Evolutionary conservation across 2,329 filamentous ascomycete genomes (phyloP).

Genomic region (Magnaporthiopsis poae): DNA sequence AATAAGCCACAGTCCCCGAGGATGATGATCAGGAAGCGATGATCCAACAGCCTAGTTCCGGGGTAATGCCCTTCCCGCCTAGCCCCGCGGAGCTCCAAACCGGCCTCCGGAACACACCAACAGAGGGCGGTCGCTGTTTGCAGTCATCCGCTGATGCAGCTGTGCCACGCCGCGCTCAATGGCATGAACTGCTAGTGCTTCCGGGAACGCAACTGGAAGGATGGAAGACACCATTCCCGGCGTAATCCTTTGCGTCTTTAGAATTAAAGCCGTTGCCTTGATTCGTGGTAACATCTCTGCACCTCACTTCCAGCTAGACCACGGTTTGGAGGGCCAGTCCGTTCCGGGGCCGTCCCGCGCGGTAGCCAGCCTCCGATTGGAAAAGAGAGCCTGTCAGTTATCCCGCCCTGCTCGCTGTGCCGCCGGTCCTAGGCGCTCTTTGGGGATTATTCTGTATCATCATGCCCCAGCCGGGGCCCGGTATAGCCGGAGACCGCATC

Average conservation of each 20-base stretch:
- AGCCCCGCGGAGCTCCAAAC: not conserved
- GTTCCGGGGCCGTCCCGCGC: too few species aligned
- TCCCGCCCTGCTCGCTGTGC: too few species aligned
- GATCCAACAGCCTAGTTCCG: not conserved
- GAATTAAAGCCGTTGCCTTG: not conserved
- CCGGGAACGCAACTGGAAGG: not conserved
- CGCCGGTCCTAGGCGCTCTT: not conserved
- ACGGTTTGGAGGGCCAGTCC: not conserved
- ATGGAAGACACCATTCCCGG: not conserved
- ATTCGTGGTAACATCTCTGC: not conserved
- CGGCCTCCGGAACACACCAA: not conserved
- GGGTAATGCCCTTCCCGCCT: not conserved
- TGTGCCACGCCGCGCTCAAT: too few species aligned
- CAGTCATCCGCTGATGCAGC: too few species aligned
- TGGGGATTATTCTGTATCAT: not conserved
- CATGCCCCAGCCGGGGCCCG: not conserved
- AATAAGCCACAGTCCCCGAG: too few species aligned
- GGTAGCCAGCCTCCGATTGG: not conserved
- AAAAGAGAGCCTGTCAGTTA: not conserved
- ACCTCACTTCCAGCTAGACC: not conserved
- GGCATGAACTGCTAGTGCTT: not conserved
- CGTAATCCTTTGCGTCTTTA: not conserved
- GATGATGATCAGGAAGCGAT: not conserved
- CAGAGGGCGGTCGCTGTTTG: not conserved
- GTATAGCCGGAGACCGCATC: not conserved